Conservation (phyloP, 1,139 yeast species). For the Taphrina pruni region DNA sequence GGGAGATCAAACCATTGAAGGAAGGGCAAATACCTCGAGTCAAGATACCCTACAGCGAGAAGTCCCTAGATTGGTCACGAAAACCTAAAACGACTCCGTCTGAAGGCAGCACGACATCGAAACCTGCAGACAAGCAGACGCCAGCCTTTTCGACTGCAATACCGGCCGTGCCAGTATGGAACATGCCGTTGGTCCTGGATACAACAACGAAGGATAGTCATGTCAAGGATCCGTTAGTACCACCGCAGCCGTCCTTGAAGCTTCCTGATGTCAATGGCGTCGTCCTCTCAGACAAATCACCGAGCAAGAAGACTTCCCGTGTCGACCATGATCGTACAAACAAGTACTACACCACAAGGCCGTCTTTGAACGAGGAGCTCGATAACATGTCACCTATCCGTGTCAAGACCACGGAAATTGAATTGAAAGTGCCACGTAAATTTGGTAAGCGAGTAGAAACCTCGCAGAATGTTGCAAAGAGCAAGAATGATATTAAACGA, state of each 20-base stretch:
- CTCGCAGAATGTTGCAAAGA: slow-evolving; percentile 12
- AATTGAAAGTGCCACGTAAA: slow-evolving; percentile 18
- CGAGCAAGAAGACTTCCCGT: not conserved
- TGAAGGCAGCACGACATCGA: not conserved
- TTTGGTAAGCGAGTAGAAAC: slow-evolving; percentile 30
- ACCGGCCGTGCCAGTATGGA: slow-evolving; percentile 26
- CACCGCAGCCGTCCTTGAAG: slow-evolving; percentile 29
- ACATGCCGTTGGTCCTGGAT: slow-evolving; percentile 20
- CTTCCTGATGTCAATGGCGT: slow-evolving; percentile 12
- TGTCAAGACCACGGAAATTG: slow-evolving; percentile 27
- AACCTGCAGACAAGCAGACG: not conserved
- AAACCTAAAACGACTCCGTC: not conserved
- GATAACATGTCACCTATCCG: slow-evolving; percentile 34
- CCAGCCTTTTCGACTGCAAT: not conserved
- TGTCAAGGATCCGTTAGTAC: slow-evolving; percentile 27
- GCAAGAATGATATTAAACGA: slow-evolving; percentile 25
- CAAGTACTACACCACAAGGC: slow-evolving; percentile 21
- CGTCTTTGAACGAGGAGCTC: slow-evolving; percentile 21
- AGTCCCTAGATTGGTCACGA: slow-evolving; percentile 20
- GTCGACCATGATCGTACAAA: slow-evolving; percentile 10
- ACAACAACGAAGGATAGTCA: slow-evolving; percentile 9
- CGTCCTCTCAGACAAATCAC: not conserved
- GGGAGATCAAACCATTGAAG: slow-evolving; percentile 29
- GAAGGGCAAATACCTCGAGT: slow-evolving; percentile 23
- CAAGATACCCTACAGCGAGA: slow-evolving; percentile 11